Percentiles rank a stretch among this genome's conserved stretches.
Conservation (phyloP, 441 rosid species). For the Erodium moschatum region DNA sequence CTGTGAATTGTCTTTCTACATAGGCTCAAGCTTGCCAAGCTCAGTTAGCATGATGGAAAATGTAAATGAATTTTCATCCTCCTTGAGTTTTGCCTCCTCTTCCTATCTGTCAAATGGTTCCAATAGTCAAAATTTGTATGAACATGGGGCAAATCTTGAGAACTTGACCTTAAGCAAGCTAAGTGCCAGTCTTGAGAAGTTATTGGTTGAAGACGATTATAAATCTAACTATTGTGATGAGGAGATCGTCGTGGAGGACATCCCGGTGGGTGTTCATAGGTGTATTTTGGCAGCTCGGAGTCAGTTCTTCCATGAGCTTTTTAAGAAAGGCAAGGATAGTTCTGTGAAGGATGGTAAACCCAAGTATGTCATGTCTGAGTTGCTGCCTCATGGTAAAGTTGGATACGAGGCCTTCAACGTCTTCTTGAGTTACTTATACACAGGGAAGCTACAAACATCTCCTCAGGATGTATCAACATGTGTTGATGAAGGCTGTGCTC, state of each 20-base stretch:
- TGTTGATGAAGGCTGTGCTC: constrained; percentile 21
- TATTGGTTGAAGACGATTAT: constrained; percentile 19
- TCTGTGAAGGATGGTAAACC: constrained; percentile 17
- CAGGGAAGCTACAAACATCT: constrained; percentile 26
- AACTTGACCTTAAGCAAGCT: constrained; percentile 27
- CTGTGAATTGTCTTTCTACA: not conserved
- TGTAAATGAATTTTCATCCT: constrained; percentile 21
- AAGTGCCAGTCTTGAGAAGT: constrained; percentile 26
- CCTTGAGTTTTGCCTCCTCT: constrained; percentile 25
- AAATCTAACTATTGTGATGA: constrained; percentile 26
- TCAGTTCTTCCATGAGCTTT: constrained; percentile 26
- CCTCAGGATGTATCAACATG: constrained; percentile 28
- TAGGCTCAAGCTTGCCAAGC: not conserved
- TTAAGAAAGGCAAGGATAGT: constrained; percentile 15
- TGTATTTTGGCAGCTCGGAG: constrained; percentile 33
- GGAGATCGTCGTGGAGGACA: constrained; percentile 26
- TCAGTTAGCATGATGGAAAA: constrained; percentile 18
- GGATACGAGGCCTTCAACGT: constrained; percentile 29
- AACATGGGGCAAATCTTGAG: constrained; percentile 21
- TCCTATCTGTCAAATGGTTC: constrained; percentile 24
- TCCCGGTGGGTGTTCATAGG: constrained; percentile 25
- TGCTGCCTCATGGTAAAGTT: constrained; percentile 26
- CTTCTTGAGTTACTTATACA: constrained; percentile 28
- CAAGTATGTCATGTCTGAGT: constrained; percentile 21
- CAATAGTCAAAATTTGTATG: constrained; percentile 7